A percentile compares a stretch with the other conserved stretches of the same genome.
These are phyloP conservation scores for Solanum neorickii DNA, from an alignment of 257 asterid species.

Conservation along the genomic window DNA sequence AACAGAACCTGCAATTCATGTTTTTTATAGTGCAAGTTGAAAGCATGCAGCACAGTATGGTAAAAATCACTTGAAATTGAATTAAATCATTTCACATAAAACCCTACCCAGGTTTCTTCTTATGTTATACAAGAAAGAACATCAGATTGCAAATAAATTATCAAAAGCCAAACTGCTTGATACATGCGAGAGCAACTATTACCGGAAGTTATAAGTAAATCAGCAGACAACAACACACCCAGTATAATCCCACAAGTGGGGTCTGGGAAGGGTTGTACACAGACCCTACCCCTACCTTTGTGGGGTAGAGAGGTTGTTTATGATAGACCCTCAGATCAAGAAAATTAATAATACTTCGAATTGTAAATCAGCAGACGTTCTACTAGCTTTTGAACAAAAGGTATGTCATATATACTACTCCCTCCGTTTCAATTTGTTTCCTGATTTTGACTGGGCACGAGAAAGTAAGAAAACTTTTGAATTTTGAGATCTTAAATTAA, in stretches of 20 bases:
- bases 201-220: background rate
- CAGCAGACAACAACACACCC: background rate
- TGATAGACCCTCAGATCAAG: background rate
- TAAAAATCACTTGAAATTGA: background rate
- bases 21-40: background rate
- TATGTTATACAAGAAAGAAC: background rate
- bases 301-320: background rate
- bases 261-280: background rate
- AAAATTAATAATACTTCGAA: background rate
- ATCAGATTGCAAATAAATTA: background rate
- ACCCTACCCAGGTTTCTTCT: background rate
- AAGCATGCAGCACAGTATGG: background rate
- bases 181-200: background rate
- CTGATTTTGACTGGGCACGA: background rate
- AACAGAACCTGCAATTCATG: slow-evolving; percentile 30
- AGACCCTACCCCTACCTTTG: background rate
- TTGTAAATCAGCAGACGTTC: background rate
- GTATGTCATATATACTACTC: background rate
- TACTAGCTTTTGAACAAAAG: background rate
- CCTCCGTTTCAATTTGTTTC: background rate
- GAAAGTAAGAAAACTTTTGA: background rate
- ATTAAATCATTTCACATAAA: background rate
- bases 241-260: background rate
- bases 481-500: too few species aligned
- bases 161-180: background rate